Evolutionary conservation across 1,139 yeast species (phyloP), one percentile per base, ranked within the genome.

Genomic region (Yamadazyma taylorii): DNA sequence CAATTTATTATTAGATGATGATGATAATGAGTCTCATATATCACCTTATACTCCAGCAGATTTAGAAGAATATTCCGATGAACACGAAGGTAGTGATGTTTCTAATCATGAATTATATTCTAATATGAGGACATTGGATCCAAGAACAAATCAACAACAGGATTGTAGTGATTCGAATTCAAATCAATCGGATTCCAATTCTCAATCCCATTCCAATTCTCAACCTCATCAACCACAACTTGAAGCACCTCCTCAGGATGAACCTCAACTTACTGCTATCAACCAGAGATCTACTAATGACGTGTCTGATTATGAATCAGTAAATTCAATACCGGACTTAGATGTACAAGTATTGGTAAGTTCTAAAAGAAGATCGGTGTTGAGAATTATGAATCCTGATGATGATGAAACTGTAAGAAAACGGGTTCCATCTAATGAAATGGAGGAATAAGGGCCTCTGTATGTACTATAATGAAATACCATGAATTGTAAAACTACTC

Each of bases 311-410:
- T 39, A 35, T 24, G 42, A 38, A 8, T 34, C 41, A 3, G 28
- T 30, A 10, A 34, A 40, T 12, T 40, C 46, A 1, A 33, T 46
- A 3, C 47, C 67, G 27, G 67, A 73, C 28, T 59, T 83, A 46
- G 90, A 84, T 44, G 90, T 81, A 0, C 92, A 84, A 53, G 85
- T 85, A 7, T 59, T 85, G 44, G 90, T 84, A 8, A 78, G 87
- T 40, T 78, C 85, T n/a, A 78, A 79, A 52, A 66, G 90, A 48
- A 61, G 87, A 38, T 72, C 85, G 1, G 73, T 74, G 33, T 62
- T 85, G 34, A 63, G 84, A 24, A 80, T 85, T 26, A 72, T 80
- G 34, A 85, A 85, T 50, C 94, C 94, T 0, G 81, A 77, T 47
- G 30, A 57, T 5, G 72, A 43, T 30, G 30, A 35, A 11, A 31